Percentiles rank a stretch among this genome's conserved stretches.
These are phyloP conservation scores for Myxozyma nipponensis DNA, from an alignment of 805 yeast genomes.

Conservation along the genomic window DNA sequence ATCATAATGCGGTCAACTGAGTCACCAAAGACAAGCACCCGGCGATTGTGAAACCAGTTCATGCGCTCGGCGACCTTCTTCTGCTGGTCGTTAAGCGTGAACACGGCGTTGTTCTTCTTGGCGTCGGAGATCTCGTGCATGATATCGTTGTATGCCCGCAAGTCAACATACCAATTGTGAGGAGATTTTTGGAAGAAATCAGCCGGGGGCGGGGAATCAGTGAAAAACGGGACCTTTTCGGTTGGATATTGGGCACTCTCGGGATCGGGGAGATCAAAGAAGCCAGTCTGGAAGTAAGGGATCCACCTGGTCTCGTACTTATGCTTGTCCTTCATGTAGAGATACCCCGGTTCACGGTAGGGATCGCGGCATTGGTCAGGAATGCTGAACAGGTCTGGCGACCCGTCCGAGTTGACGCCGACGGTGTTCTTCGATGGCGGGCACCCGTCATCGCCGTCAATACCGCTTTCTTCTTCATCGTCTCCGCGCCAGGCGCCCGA, in stretches of 20 bases:
- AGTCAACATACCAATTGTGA: conserved; percentile 16
- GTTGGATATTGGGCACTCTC: conserved; percentile 19
- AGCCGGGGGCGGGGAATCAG: conserved; percentile 11
- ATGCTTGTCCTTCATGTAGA: conserved; percentile 5
- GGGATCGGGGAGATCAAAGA: conserved; percentile 14
- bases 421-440: neutral
- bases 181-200: conserved; percentile 7
- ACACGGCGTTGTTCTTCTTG: neutral
- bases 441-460: neutral
- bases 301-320: conserved; percentile 10
- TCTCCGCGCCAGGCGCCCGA: neutral
- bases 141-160: conserved; percentile 3
- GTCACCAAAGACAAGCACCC: conserved; percentile 22
- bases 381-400: neutral
- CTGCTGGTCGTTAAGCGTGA: conserved; percentile 6
- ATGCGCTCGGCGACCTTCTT: conserved; percentile 10
- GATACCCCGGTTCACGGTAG: conserved; percentile 19
- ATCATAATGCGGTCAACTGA: conserved; percentile 25
- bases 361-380: conserved; percentile 19
- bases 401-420: neutral
- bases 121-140: conserved; percentile 3
- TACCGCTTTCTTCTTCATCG: neutral
- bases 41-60: conserved; percentile 24
- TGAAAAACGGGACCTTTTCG: conserved; percentile 13
- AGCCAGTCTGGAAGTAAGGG: conserved; percentile 7